These are phyloP conservation scores for Curvularia eragrostidis DNA, from an alignment of 2,329 filamentous ascomycete genomes.

Conservation along the genomic window DNA sequence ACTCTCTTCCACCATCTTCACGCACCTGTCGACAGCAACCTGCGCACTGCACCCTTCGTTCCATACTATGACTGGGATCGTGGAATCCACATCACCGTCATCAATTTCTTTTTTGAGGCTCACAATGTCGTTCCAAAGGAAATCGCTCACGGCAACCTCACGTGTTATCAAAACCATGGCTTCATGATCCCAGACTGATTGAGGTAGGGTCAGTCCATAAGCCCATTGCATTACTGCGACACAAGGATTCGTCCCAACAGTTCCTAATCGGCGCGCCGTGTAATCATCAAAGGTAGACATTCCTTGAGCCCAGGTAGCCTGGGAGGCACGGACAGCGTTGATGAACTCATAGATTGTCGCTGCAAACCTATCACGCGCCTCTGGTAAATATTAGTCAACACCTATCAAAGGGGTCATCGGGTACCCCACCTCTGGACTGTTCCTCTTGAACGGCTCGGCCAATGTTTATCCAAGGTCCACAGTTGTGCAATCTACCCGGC, in stretches of 20 bases:
- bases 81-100: conserved; percentile 18
- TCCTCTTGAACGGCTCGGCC: conserved; percentile 17
- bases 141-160: conserved; percentile 16
- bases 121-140: conserved; percentile 21
- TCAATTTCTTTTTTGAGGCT: conserved; percentile 20
- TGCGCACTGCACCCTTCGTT: conserved; percentile 19
- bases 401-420: too few relatives aligned
- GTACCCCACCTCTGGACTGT: conserved; percentile 13
- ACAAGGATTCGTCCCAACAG: conserved; percentile 15
- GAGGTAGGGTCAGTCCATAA: conserved; percentile 11
- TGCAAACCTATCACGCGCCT: conserved; percentile 17
- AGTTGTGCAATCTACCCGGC: conserved; percentile 18
- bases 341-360: conserved; percentile 18
- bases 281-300: conserved; percentile 17
- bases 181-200: conserved; percentile 14
- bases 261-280: conserved; percentile 12
- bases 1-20: conserved; percentile 12
- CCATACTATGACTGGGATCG: conserved; percentile 19
- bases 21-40: conserved; percentile 15
- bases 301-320: conserved; percentile 14
- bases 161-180: conserved; percentile 10
- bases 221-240: conserved; percentile 16
- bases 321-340: conserved; percentile 11
- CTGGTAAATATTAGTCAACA: conserved; percentile 1
- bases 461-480: conserved; percentile 16